Conservation (phyloP, 2,329 filamentous ascomycete genomes). For the Venturiaceae sp. region DNA sequence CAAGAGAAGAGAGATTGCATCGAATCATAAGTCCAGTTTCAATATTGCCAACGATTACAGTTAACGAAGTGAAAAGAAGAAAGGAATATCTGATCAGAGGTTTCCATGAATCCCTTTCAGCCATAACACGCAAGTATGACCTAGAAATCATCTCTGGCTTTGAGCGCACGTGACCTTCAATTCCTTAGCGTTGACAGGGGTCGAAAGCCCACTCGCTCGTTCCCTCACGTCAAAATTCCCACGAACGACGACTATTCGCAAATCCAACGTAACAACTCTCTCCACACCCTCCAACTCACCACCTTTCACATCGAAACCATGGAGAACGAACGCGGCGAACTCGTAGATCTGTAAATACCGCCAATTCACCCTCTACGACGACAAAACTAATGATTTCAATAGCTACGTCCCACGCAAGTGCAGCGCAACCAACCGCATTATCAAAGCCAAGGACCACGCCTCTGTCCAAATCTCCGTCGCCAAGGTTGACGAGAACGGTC, state of each 20-base stretch:
- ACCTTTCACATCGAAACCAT: conserved; percentile 51
- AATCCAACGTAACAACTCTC: not conserved
- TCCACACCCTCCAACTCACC: not conserved
- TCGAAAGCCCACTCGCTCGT: too few species aligned
- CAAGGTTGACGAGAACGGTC: conserved; percentile 98
- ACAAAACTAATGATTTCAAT: conserved; percentile 8
- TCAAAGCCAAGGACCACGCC: conserved; percentile 99
- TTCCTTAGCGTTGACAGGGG: too few species aligned
- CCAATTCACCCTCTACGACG: conserved; percentile 9
- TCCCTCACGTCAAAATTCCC: too few species aligned
- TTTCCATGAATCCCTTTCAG: too few species aligned
- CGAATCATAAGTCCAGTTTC: too few species aligned
- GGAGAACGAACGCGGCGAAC: conserved; percentile 99
- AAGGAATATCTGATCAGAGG: too few species aligned
- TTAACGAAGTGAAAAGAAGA: too few species aligned
- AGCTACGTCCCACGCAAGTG: conserved; percentile 97
- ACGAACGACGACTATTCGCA: not conserved
- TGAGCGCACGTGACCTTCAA: too few species aligned
- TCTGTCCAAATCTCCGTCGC: conserved; percentile 94
- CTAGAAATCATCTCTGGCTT: too few species aligned
- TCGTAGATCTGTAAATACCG: conserved; percentile 84
- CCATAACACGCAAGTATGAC: too few species aligned
- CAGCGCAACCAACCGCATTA: conserved; percentile 98
- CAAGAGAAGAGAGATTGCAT: too few species aligned
- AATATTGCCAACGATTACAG: too few species aligned